Evolutionary conservation across 2,329 filamentous ascomycete species (phyloP).

Genomic region (Exophiala viscosa): DNA sequence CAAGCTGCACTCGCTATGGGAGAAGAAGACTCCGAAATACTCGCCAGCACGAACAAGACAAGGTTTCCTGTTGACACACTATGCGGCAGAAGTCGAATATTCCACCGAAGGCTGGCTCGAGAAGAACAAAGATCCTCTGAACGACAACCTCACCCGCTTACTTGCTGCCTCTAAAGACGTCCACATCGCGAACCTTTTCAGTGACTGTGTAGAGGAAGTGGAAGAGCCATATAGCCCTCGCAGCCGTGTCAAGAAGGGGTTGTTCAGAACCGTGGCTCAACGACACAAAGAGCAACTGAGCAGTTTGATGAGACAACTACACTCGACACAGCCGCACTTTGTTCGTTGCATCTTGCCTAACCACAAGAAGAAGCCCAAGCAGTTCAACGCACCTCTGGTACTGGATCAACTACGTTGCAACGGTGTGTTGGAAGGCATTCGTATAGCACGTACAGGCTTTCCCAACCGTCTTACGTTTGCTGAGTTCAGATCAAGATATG

Average conservation of each 20-base stretch:
- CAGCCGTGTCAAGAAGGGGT: conserved; percentile 89
- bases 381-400: conserved; percentile 86
- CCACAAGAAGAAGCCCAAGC: conserved; percentile 94
- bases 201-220: conserved; percentile 78
- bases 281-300: conserved; percentile 97
- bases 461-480: conserved; percentile 88
- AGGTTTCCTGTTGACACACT: conserved; percentile 94
- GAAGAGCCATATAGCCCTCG: conserved; percentile 65
- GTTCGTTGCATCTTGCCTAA: conserved; percentile 97
- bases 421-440: conserved; percentile 96
- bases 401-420: conserved; percentile 97
- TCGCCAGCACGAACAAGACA: conserved; percentile 80
- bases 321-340: conserved; percentile 96
- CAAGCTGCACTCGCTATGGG: conserved; percentile 94
- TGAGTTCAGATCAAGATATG: conserved; percentile 93
- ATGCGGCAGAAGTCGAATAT: conserved; percentile 96
- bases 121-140: conserved; percentile 98
- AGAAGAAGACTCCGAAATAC: conserved; percentile 93
- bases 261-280: conserved; percentile 95
- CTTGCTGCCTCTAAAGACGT: conserved; percentile 76
- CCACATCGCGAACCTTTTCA: conserved; percentile 80
- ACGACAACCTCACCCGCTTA: conserved; percentile 91
- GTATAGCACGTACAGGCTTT: conserved; percentile 94
- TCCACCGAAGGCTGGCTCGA: conserved; percentile 92
- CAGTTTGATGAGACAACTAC: conserved; percentile 88